Evolutionary conservation across 202 grass and related monocot species (phyloP), one percentile per base, ranked within the genome.

Genomic region (Musa balbisiana): DNA sequence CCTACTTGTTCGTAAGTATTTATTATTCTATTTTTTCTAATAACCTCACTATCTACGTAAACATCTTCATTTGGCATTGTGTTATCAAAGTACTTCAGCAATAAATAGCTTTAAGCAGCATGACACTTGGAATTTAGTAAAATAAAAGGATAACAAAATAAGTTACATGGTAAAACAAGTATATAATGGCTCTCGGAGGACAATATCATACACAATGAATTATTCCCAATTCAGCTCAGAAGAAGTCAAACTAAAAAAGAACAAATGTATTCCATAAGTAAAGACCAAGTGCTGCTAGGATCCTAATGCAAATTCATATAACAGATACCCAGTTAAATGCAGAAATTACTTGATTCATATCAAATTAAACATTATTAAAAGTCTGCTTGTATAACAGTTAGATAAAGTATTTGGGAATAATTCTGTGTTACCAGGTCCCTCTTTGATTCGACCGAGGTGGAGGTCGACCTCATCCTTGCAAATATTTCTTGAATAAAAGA

Each of bases 401-500:
- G 11, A 9, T 5, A 16, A 65, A 77, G 49, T 8, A 64, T 52
- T 16, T 9, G 52, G 27, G 65, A 51, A 24, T 12, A 76, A 23
- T 64, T 51, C 53, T 51, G 5, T 10, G 21, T 80, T 76, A 99
- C 95, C 91, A 99, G 75, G 83, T 99, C 91, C 79, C 87, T 86
- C 87, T 85, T 99, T 1, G 85, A 95, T 73, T 93, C 91, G 63
- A 75, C 55, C 71, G 87, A 90, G 79, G 80, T 86, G 79, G 73
- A 76, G 19, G 75, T 74, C 33, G 85, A 92, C 79, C 85, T 95
- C 95, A 99, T 95, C 73, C 86, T 90, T 67, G 91, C 74, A 82
- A 99, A 95, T 76, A 99, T 77, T 62, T 94, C 91, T 90, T 89
- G 92, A 64, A 99, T 87, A 91, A 99, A 99, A 79, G 71, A 86